A percentile compares a stretch with the other conserved stretches of the same genome.
These are phyloP conservation scores for Blastomyces gilchristii DNA, from an alignment of 2,329 filamentous ascomycete species.

Conservation along the genomic window DNA sequence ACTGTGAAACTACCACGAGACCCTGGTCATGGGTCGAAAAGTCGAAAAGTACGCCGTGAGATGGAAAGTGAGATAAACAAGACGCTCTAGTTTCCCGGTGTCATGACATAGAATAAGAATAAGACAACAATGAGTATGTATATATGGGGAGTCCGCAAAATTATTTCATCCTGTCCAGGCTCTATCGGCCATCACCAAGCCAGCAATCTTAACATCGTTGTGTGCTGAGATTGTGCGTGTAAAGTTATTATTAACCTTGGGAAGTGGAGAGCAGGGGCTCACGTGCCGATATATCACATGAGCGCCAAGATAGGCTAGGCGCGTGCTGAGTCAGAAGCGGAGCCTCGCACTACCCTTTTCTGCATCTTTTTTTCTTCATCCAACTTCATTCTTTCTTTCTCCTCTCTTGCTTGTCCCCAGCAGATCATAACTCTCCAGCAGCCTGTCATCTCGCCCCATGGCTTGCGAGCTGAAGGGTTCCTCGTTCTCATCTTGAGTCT, in stretches of 20 bases:
- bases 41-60: background rate
- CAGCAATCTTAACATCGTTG: background rate
- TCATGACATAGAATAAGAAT: background rate
- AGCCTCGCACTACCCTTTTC: constrained; percentile 1
- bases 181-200: background rate
- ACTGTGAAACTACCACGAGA: background rate
- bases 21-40: background rate
- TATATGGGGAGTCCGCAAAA: background rate
- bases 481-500: background rate
- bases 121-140: background rate
- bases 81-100: background rate
- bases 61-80: background rate
- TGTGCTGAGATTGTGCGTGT: too few species aligned
- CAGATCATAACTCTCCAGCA: constrained; percentile 4
- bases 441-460: constrained; percentile 7
- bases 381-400: constrained; percentile 1
- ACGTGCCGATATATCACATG: background rate
- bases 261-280: background rate
- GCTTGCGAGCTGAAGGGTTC: constrained; percentile 5
- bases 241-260: too few species aligned
- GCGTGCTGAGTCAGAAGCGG: constrained; percentile 10
- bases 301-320: background rate
- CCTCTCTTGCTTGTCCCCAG: constrained; percentile 1
- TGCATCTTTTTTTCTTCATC: background rate
- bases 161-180: background rate